These are phyloP conservation scores for Nakaseomyces bracarensis DNA, from an alignment of 1,139 yeast genomes.

Conservation along the genomic window DNA sequence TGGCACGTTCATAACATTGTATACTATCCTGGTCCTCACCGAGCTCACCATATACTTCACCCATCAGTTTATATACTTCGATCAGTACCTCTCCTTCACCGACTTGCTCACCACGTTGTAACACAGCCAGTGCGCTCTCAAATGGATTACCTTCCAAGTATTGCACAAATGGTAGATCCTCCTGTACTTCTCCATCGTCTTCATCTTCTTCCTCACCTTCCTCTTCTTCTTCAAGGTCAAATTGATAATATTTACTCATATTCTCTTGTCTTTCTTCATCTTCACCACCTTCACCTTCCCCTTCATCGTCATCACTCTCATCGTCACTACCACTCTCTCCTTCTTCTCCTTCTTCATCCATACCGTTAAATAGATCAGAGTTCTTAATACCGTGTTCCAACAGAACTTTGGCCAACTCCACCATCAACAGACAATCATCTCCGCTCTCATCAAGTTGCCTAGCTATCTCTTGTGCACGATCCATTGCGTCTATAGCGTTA, in stretches of 20 bases:
- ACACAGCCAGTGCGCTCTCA: conserved; percentile 1
- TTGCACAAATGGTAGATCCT: conserved; percentile 26
- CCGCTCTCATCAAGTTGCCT: not conserved
- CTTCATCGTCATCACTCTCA: conserved; percentile 17
- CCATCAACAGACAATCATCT: conserved; percentile 1
- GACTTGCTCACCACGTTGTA: conserved; percentile 9
- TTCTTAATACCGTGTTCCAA: conserved; percentile 60
- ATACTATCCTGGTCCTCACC: conserved; percentile 49
- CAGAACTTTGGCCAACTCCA: not conserved
- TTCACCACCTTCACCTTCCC: conserved; percentile 17
- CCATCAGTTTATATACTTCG: conserved; percentile 8
- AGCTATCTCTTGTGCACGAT: conserved; percentile 4
- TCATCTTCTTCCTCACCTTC: conserved; percentile 31
- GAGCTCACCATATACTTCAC: conserved; percentile 39
- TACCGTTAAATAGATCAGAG: conserved; percentile 73
- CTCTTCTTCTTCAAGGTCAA: conserved; percentile 44
- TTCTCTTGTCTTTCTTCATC: conserved; percentile 20
- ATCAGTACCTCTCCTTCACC: conserved; percentile 12
- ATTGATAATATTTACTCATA: conserved; percentile 42
- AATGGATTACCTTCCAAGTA: conserved; percentile 21
- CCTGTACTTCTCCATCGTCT: conserved; percentile 33
- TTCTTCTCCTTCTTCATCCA: conserved; percentile 23
- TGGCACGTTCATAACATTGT: conserved; percentile 29
- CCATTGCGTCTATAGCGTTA: not conserved
- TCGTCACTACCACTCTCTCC: conserved; percentile 17